Evolutionary conservation across 192 early-diverging fungal genomes (phyloP), one percentile per base, ranked within the genome.

Genomic region (Coemansia aciculifera): DNA sequence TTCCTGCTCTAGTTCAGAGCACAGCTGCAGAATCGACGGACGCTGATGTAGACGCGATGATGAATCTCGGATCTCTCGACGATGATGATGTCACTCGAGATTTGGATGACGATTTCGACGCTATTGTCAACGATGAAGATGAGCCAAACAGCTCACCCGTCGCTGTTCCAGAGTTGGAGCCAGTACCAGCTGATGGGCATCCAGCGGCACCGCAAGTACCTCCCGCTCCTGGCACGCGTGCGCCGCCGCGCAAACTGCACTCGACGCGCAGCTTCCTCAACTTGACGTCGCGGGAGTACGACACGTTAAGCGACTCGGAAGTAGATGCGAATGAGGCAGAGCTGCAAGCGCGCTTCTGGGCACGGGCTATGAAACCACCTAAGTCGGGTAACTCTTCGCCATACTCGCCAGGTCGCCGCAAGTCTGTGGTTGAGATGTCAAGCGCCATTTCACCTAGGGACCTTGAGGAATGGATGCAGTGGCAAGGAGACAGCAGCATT

Each of bases 401-500:
- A 43, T 76, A 77, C 61, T 74, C 80, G 37, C 80, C 80, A 21
- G 63, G 72, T 2, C 71, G 80, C 17, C 67, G 72, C 68, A 74
- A 72, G 56, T 83, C 80, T 29, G 52, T 77, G 11, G 72, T 71
- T 2, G 80, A 77, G 13, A 63, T 83, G 66, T 77, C 80, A 3
- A 74, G 72, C 29, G 32, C 63, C 21, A 83, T 83, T 8, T 83
- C 80, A 3, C 75, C 80, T 3, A 62, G 49, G 21, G 80, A 83
- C 36, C 75, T 83, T 0, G 80, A 73, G 6, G 75, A 74, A 48
- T 83, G 80, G 80, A 83, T 83, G 80, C 72, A 67, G 19, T 83
- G 80, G 80, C 80, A 77, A 38, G 80, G 59, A 39, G 72, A 72
- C 31, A 37, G 32, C 24, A 39, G 24, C 8, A 56, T 37, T 15